A percentile compares a stretch with the other conserved stretches of the same genome.
phyloP scores from a whole-genome alignment of 73 alveolate genomes.

The Tetrahymena elliotti region DNA sequence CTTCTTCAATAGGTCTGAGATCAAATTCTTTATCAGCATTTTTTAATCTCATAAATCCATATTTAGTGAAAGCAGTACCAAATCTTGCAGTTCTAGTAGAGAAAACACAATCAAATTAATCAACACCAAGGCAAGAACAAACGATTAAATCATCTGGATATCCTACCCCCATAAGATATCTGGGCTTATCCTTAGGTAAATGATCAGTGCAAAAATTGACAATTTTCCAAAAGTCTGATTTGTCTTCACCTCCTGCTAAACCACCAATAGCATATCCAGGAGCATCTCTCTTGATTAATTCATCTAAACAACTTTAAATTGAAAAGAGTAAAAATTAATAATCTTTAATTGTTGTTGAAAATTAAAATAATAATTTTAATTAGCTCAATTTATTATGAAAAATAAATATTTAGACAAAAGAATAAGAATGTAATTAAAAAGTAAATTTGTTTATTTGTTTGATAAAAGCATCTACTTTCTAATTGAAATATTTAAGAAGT shows the following conservation, averaged over 20 bases:
- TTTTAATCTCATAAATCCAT: slow-evolving; percentile 84
- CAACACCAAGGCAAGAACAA: slow-evolving; percentile 98
- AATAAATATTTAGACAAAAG: background rate
- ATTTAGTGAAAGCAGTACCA: slow-evolving; percentile 93
- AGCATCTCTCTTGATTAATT: slow-evolving; percentile 80
- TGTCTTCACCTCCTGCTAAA: slow-evolving; percentile 99
- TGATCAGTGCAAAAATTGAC: slow-evolving; percentile 84
- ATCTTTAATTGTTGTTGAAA: no score
- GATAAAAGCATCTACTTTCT: background rate
- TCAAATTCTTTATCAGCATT: slow-evolving; percentile 56
- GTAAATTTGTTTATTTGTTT: background rate
- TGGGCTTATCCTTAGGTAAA: slow-evolving; percentile 95
- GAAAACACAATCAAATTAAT: slow-evolving; percentile 98
- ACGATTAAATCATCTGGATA: slow-evolving; percentile 97
- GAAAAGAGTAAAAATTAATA: slow-evolving; percentile 76
- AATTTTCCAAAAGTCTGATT: slow-evolving; percentile 92
- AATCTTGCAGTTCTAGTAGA: slow-evolving; percentile 98
- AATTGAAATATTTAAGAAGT: background rate
- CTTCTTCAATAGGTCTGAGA: slow-evolving; percentile 87
- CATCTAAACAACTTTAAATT: slow-evolving; percentile 78
- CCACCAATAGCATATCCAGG: slow-evolving; percentile 99
- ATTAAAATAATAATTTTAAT: no score
- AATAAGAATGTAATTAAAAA: background rate
- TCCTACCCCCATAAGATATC: slow-evolving; percentile 99
- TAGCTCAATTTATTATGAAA: no score